Evolutionary conservation across 169 alveolate species (phyloP).

Genomic region (Plasmodium malariae): DNA sequence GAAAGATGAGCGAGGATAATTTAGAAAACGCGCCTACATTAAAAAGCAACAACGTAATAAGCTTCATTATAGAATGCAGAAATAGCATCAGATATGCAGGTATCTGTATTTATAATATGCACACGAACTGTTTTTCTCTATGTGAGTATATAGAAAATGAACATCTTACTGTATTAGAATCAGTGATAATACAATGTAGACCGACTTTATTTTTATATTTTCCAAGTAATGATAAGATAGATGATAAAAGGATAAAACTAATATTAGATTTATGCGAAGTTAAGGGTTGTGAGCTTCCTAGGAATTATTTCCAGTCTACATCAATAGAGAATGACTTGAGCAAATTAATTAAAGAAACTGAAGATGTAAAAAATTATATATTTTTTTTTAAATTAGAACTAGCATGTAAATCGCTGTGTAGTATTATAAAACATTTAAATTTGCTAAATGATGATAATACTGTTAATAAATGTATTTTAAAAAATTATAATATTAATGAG

Average conservation of each 20-base stretch:
- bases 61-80: conserved; percentile 25
- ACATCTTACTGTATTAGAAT: conserved; percentile 66
- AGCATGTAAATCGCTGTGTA: conserved; percentile 78
- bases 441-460: conserved; percentile 76
- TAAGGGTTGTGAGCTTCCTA: conserved; percentile 36
- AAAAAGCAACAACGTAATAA: conserved; percentile 21
- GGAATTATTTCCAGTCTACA: conserved; percentile 7
- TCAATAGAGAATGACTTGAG: conserved; percentile 79
- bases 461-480: conserved; percentile 78
- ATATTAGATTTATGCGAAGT: conserved; percentile 60
- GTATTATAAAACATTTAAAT: conserved; percentile 77
- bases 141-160: conserved; percentile 77
- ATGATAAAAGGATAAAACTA: conserved; percentile 55
- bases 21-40: neutral
- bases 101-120: conserved; percentile 42
- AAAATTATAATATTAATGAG: conserved; percentile 77
- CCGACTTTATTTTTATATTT: conserved; percentile 30
- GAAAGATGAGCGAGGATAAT: neutral
- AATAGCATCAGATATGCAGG: conserved; percentile 58
- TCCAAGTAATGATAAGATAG: conserved; percentile 31
- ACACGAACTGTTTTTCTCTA: conserved; percentile 52
- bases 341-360: conserved; percentile 76
- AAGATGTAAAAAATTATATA: conserved; percentile 78
- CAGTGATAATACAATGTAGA: conserved; percentile 48
- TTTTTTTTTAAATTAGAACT: conserved; percentile 69